Evolutionary conservation across 2,329 filamentous ascomycete genomes (phyloP), one percentile per base, ranked within the genome.

Genomic region (Ilyonectria mors-panacis): DNA sequence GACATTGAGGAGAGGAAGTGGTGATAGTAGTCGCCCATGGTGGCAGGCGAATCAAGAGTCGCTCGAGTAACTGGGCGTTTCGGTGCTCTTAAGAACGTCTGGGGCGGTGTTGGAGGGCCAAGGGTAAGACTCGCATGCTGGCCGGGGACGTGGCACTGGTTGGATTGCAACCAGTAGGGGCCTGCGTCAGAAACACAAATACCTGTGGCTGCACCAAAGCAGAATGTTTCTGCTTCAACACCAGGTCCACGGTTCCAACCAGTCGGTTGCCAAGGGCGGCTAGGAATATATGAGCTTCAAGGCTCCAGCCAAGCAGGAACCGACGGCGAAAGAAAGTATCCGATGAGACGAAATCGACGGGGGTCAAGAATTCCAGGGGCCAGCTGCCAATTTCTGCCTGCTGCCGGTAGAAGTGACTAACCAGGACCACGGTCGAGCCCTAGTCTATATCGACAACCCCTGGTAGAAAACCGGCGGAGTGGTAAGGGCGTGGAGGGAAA

Each of bases 1-100:
- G 84, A 81, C 82, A 87, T 84, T 37, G 86, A 86, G 71, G 86
- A 83, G 62, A 88, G 80, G 73, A 88, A 88, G 69, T 85, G 84
- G 57, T 86, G 85, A 71, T 89, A 89, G 75, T 87, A 87, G 70
- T 88, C 86, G 75, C 84, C 84, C 87, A 89, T 89, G 64, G 69
- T 58, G 56, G 57, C 30, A 61, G 39, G 33, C 63, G 55, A 63
- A 63, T 56, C 37, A 63, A 30, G 48, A 47, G 50, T 54, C 45
- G 48, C 33, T 66, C 47, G 58, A 39, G 39, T 66, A 48, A 55
- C 35, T 63, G 19, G 35, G 45, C 59, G 44, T 65, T 66, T 67
- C 65, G 68, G 55, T 65, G 48, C 65, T 54, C 59, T 30, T 53
- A 62, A 48, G 56, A 64, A 50, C 30, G 60, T 48, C 57, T 65